Evolutionary conservation across 2,329 filamentous ascomycete genomes (phyloP).

Genomic region (Incumbomyces lentus): DNA sequence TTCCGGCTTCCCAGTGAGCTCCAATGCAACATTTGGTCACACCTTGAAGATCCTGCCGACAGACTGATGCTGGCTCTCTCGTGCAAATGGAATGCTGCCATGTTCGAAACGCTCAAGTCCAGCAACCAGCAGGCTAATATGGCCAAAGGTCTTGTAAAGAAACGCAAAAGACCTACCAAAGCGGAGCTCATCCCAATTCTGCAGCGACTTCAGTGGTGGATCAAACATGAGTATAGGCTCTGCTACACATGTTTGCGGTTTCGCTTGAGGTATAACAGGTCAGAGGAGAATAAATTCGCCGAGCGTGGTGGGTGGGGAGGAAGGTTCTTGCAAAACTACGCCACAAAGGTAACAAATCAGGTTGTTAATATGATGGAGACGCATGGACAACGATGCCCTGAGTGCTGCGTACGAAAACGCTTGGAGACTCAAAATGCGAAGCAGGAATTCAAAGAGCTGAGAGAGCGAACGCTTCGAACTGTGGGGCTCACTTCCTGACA

Average conservation of each 20-base stretch:
- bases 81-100: conserved; percentile 14
- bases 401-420: neutral
- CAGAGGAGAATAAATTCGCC: neutral
- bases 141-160: neutral
- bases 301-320: neutral
- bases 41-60: conserved; percentile 12
- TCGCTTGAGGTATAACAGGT: neutral
- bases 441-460: neutral
- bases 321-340: neutral
- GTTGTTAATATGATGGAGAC: neutral
- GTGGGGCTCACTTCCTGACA: neutral
- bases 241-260: conserved; percentile 16
- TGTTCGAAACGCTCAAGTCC: conserved; percentile 11
- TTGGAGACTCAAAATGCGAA: neutral
- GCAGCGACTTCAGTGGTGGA: conserved; percentile 11
- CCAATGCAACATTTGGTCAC: conserved; percentile 10
- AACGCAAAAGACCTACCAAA: neutral
- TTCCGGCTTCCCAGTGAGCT: conserved; percentile 11
- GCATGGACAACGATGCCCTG: neutral
- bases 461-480: neutral
- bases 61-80: conserved; percentile 15
- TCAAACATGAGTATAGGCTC: conserved; percentile 11
- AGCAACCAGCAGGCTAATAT: neutral
- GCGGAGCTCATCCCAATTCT: conserved; percentile 15
- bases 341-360: neutral